phyloP scores from a whole-genome alignment of 1,139 yeast species.

The Kodamaea ohmeri region DNA sequence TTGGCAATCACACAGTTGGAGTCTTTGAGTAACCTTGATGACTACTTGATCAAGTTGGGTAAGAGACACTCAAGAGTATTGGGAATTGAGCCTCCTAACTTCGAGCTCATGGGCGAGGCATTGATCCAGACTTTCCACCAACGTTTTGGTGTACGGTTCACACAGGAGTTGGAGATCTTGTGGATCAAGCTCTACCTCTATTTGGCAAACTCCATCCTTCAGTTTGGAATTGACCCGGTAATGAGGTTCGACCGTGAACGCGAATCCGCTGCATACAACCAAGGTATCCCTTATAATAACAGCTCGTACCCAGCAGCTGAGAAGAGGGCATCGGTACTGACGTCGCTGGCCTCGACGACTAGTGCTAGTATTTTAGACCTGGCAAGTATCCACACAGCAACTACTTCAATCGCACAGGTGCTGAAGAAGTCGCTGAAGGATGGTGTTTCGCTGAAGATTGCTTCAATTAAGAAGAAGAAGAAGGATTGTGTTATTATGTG shows the following conservation, averaged over 20 bases:
- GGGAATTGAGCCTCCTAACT: slow-evolving; percentile 70
- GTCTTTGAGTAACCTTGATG: slow-evolving; percentile 47
- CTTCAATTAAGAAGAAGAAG: slow-evolving; percentile 27
- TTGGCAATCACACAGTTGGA: slow-evolving; percentile 52
- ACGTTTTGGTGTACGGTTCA: slow-evolving; percentile 50
- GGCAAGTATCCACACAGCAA: slow-evolving; percentile 7
- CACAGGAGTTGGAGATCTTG: slow-evolving; percentile 54
- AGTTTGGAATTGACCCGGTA: slow-evolving; percentile 64
- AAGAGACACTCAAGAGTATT: slow-evolving; percentile 74
- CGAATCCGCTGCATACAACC: slow-evolving; percentile 4
- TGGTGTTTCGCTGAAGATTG: slow-evolving; percentile 13
- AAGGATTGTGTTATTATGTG: slow-evolving; percentile 37
- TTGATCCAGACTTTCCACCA: slow-evolving; percentile 71
- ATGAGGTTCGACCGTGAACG: slow-evolving; percentile 22
- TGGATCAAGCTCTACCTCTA: slow-evolving; percentile 69
- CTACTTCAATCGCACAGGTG: slow-evolving; percentile 9
- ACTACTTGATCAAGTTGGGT: slow-evolving; percentile 61
- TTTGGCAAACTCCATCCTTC: slow-evolving; percentile 63
- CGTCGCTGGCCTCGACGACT: slow-evolving; percentile 12
- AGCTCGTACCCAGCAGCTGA: slow-evolving; percentile 8
- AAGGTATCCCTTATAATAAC: neutral
- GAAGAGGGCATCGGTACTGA: slow-evolving; percentile 18
- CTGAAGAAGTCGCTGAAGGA: slow-evolving; percentile 10
- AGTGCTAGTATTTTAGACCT: slow-evolving; percentile 7
- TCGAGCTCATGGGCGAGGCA: slow-evolving; percentile 79